Evolutionary conservation across 768 basidiomycete genomes (phyloP).

Genomic region (Collybiopsis luxurians): DNA sequence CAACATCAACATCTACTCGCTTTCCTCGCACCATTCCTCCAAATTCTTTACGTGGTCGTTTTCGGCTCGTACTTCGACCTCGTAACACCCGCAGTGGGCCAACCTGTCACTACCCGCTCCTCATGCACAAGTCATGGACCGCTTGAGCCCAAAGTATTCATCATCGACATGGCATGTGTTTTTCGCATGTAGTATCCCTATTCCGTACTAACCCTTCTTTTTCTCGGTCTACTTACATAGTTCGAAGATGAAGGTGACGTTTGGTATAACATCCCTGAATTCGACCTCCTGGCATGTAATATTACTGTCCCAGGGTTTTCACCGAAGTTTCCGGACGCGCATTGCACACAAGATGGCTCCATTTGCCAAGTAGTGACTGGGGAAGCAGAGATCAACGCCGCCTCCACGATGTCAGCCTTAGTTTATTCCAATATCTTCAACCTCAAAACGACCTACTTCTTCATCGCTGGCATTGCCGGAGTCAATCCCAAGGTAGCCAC

Average conservation of each 20-base stretch:
- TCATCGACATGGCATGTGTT: constrained; percentile 10
- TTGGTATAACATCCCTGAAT: constrained; percentile 17
- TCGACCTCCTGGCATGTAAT: constrained; percentile 27
- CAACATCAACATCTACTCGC: too few species aligned
- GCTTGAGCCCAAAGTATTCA: constrained; percentile 12
- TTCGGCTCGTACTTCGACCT: too few species aligned
- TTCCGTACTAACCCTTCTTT: background rate
- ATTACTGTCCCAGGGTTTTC: constrained; percentile 36
- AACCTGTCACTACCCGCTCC: too few species aligned
- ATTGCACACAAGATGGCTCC: constrained; percentile 28
- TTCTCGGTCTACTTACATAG: background rate
- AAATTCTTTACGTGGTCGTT: too few species aligned
- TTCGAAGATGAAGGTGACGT: constrained; percentile 10
- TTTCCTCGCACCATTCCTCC: too few species aligned
- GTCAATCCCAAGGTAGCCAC: constrained; percentile 36
- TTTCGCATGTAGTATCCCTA: background rate
- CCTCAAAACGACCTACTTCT: constrained; percentile 37
- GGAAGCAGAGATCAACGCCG: constrained; percentile 42
- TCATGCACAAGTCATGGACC: too few species aligned
- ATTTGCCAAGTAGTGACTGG: constrained; percentile 37
- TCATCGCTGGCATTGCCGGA: constrained; percentile 39
- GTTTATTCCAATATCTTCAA: constrained; percentile 30
- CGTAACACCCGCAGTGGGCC: too few species aligned
- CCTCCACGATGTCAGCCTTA: constrained; percentile 30
- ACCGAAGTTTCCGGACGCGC: constrained; percentile 32